These are phyloP conservation scores for Coemansia sp. DNA, from an alignment of 192 early-diverging fungal species.

Conservation along the genomic window DNA sequence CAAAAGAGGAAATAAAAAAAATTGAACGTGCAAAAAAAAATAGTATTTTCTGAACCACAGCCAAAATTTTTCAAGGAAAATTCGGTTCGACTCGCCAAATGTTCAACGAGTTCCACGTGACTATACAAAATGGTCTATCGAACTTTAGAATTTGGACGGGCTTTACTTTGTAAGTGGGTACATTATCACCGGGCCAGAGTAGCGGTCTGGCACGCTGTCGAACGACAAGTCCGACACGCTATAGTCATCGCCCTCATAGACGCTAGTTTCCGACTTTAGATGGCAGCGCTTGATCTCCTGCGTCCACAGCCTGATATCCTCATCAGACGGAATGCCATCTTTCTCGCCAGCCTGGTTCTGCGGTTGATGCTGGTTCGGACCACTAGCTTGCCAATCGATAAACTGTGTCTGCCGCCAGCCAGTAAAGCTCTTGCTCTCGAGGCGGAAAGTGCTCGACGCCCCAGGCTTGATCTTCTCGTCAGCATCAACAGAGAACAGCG, in stretches of 20 bases:
- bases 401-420: conserved; percentile 19
- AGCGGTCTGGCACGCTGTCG: conserved; percentile 7
- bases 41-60: background rate
- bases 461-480: background rate
- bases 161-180: conserved; percentile 10
- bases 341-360: background rate
- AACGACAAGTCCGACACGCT: conserved; percentile 22
- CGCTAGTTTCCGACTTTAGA: conserved; percentile 11
- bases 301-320: conserved; percentile 20
- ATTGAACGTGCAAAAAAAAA: conserved; percentile 4
- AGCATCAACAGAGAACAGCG: conserved; percentile 3
- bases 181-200: conserved; percentile 10
- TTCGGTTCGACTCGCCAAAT: background rate
- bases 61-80: conserved; percentile 7
- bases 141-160: background rate
- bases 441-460: background rate
- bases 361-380: background rate
- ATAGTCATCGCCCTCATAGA: conserved; percentile 17
- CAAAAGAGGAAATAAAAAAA: background rate
- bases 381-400: conserved; percentile 12
- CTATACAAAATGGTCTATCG: background rate
- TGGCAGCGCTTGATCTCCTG: conserved; percentile 19
- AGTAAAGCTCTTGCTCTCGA: conserved; percentile 18
- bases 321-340: background rate
- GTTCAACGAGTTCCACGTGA: background rate